Conservation (phyloP, 2,329 filamentous ascomycete species). For the Cordyceps militaris region DNA sequence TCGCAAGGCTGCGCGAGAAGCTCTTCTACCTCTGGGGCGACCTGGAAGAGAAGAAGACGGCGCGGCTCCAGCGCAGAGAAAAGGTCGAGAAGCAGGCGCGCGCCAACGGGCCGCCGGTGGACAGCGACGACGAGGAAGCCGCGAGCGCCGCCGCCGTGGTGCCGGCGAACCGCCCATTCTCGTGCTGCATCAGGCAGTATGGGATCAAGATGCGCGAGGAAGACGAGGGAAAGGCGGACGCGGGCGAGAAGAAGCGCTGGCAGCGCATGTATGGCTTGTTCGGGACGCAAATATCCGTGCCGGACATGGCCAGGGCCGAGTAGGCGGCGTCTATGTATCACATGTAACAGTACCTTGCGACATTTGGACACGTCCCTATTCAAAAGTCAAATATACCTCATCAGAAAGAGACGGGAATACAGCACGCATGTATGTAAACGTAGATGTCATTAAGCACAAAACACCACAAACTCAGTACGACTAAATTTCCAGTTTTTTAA, state of each 20-base stretch:
- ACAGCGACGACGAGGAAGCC: constrained; percentile 29
- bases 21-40: constrained; percentile 82
- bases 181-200: constrained; percentile 66
- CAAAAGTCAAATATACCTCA: not conserved
- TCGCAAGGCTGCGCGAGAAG: constrained; percentile 56
- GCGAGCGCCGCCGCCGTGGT: not conserved
- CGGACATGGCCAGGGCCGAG: not conserved
- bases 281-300: constrained; percentile 25
- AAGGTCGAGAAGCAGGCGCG: constrained; percentile 18
- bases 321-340: not conserved
- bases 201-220: constrained; percentile 44
- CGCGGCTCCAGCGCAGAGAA: constrained; percentile 23
- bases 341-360: too few species aligned
- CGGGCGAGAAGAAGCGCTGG: constrained; percentile 45
- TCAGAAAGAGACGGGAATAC: not conserved
- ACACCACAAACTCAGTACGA: not conserved
- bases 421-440: not conserved
- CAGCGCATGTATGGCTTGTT: constrained; percentile 58
- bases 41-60: constrained; percentile 61
- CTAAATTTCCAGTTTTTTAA: not conserved
- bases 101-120: constrained; percentile 28
- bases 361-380: not conserved
- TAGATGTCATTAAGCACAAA: not conserved
- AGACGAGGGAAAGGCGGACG: constrained; percentile 37
- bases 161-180: constrained; percentile 53